Base-by-base conservation (phyloP, 805 yeast genomes). In the Pichia phayaonensis region DNA sequence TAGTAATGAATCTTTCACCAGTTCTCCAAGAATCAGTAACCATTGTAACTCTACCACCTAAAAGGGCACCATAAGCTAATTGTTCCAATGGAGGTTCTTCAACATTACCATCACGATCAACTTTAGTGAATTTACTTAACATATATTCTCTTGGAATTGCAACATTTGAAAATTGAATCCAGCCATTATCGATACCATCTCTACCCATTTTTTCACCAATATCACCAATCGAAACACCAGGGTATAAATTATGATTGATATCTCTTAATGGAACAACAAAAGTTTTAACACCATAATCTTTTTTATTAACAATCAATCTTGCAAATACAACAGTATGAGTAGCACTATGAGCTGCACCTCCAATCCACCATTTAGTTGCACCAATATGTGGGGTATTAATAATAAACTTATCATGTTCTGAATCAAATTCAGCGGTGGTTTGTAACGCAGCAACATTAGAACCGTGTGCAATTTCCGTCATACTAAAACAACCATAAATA, bases 361-460 rank as follows among this genome's bases (percentile, higher is more conserved):
- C 97, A 61, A 90, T 90, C 97, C 97, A 90, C 97, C 97, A 90
- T 67, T 90, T 90, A 24, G 97, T 90, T 42, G 97, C 97, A 38
- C 95, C 90, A 49, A 86, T 67, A 63, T 90, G 86, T 1, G 97
- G 97, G 13, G 97, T 90, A 64, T 87, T 78, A 61, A 90, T 81
- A 49, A 77, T 64, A 62, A 90, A 86, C 55, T 81, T 81, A 59
- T 88, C 87, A 27, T 75, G 76, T 18, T 68, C 70, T 20, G 72
- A 70, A 65, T 88, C 83, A 65, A 76, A 90, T 21, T 85, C 83
- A 16, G 97, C 96, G 16, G 90, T 85, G n/a, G 97, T 90, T 68
- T 90, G 96, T 54, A 88, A 73, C 23, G 87, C 95, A 4, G 96
- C 96, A 43, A 90, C 97, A 66, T 90, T 90, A 13, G 96, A 87